Conservation (phyloP, 2,329 filamentous ascomycete genomes). For the Neurospora sp. region DNA sequence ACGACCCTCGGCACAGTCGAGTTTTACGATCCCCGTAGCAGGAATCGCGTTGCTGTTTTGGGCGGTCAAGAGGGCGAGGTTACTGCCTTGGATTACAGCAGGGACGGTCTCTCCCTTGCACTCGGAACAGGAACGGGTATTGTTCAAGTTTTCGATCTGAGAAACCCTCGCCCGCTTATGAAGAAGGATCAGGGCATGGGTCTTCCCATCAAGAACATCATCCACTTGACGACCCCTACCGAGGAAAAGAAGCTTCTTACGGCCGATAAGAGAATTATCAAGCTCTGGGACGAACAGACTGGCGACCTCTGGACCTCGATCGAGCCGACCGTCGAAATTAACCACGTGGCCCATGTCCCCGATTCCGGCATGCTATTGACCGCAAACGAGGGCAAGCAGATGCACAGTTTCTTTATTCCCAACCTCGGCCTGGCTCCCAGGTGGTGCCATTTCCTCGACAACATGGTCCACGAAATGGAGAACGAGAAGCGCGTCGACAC, state of each 20-base stretch:
- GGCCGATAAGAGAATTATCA: slow-evolving; percentile 91
- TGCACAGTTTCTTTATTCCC: slow-evolving; percentile 63
- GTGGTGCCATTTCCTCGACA: slow-evolving; percentile 96
- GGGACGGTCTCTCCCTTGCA: slow-evolving; percentile 73
- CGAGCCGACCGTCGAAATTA: slow-evolving; percentile 89
- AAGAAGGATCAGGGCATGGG: slow-evolving; percentile 96
- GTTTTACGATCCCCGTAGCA: slow-evolving; percentile 86
- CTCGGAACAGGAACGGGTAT: slow-evolving; percentile 83
- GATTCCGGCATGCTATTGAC: slow-evolving; percentile 92
- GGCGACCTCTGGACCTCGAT: slow-evolving; percentile 92
- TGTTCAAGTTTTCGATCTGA: slow-evolving; percentile 83
- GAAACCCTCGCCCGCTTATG: slow-evolving; percentile 74
- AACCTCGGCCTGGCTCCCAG: slow-evolving; percentile 86
- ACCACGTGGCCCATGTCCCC: slow-evolving; percentile 86
- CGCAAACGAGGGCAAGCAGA: slow-evolving; percentile 86
- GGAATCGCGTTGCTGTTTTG: slow-evolving; percentile 70
- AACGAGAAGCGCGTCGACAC: slow-evolving; percentile 70
- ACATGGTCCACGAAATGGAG: slow-evolving; percentile 97
- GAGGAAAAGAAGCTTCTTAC: slow-evolving; percentile 83
- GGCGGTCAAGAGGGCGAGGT: slow-evolving; percentile 61
- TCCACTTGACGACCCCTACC: slow-evolving; percentile 59
- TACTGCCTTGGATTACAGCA: slow-evolving; percentile 79
- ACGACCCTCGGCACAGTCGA: slow-evolving; percentile 93
- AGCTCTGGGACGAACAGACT: slow-evolving; percentile 80
- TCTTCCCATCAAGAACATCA: slow-evolving; percentile 79